Evolutionary conservation across 225 moss, liverwort and hornwort genomes (phyloP).

Genomic region (Physcomitrellopsis africana): DNA sequence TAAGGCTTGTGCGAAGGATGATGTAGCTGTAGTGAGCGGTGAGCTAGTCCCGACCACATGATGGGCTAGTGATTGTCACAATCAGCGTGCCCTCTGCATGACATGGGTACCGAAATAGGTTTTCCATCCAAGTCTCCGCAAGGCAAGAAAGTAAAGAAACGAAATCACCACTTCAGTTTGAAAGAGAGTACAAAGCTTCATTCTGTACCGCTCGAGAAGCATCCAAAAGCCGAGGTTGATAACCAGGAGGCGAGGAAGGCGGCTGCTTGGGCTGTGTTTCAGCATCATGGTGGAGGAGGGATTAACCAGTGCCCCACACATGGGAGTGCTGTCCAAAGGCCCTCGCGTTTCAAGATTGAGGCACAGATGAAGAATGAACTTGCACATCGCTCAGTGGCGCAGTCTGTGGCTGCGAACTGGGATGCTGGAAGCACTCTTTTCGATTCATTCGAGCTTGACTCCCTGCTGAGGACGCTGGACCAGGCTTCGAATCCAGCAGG

Average conservation of each 20-base stretch:
- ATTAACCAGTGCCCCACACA: slow-evolving; percentile 24
- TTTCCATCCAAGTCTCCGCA: slow-evolving; percentile 35
- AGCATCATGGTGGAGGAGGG: slow-evolving; percentile 49
- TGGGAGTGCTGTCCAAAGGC: slow-evolving; percentile 25
- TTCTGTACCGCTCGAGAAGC: slow-evolving; percentile 39
- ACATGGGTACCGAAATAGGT: slow-evolving; percentile 38
- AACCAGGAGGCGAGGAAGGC: slow-evolving; percentile 47
- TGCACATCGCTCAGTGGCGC: slow-evolving; percentile 32
- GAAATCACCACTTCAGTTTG: slow-evolving; percentile 42
- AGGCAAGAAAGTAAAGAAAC: slow-evolving; percentile 29
- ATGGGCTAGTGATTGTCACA: slow-evolving; percentile 8
- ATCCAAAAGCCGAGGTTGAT: slow-evolving; percentile 16
- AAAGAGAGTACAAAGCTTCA: slow-evolving; percentile 33
- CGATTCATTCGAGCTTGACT: slow-evolving; percentile 60
- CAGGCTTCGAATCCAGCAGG: slow-evolving; percentile 34
- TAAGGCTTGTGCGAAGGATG: not conserved
- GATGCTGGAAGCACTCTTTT: slow-evolving; percentile 57
- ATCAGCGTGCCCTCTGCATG: slow-evolving; percentile 8
- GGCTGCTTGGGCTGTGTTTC: slow-evolving; percentile 63
- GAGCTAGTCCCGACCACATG: not conserved
- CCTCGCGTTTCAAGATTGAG: slow-evolving; percentile 59
- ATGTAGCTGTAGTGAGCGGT: not conserved
- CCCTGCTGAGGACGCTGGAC: slow-evolving; percentile 45
- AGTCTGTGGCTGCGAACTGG: slow-evolving; percentile 31
- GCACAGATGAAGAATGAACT: slow-evolving; percentile 54